Evolutionary conservation across 768 basidiomycete species (phyloP), one percentile per base, ranked within the genome.

Genomic region (Collybia nuda): DNA sequence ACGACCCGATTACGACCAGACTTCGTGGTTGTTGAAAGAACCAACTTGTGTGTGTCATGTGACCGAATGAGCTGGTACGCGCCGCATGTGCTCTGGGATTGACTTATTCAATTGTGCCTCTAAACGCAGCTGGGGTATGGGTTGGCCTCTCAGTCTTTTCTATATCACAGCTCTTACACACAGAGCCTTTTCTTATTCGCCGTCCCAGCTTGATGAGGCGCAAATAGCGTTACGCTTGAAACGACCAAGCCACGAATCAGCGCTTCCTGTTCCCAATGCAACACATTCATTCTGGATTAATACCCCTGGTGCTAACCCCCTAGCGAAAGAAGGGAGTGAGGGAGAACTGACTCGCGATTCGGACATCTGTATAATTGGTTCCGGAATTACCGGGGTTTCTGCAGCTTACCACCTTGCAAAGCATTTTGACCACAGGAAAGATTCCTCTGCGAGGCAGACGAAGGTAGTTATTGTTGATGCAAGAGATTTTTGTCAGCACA

Each of bases 311-410:
- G 84, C 77, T 0, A 90, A 88, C 60, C 88, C 88, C 0, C 69
- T 90, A 0, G 86, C 84, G 0, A 70, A 66, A 2, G 78, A 80
- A 48, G 90, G 90, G 0, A 89, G 88, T 59, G 66, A 69, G 7
- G 86, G 85, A 1, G 53, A 65, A 1, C 63, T 92, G n/a, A 80
- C 81, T 0, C 41, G 59, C 0, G 78, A 82, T 44, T 82, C 83
- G 2, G 90, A 93, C 58, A 68, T 92, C 7, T 88, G 84, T 54
- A 84, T 93, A 56, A 82, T 93, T 38, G 91, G 91, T 5, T 82
- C 85, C 24, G 90, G 90, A 0, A 85, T 92, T 32, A 88, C 90
- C 0, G 90, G 90, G 15, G 77, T 88, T 6, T 81, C 83, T 17
- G 76, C 81, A 3, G 87, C 88, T 6, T 91, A 88, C 64, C 87